Percentiles rank a stretch among this genome's conserved stretches.
Evolutionary conservation across 1,139 yeast genomes (phyloP).

Genomic region (Taphrina deformans): DNA sequence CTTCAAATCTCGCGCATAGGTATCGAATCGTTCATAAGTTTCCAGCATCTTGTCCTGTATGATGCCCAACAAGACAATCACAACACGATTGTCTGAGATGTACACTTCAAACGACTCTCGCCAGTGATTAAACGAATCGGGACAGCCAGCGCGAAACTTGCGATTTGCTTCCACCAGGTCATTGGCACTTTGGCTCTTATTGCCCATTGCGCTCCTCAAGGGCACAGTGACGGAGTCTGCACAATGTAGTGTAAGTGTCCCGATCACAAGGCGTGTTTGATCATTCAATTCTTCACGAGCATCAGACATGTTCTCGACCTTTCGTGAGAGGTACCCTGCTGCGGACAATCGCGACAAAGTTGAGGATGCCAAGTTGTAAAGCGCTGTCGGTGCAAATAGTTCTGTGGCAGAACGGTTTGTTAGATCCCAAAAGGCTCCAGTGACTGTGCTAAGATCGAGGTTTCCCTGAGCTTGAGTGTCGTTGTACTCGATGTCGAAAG

Average conservation of each 20-base stretch:
- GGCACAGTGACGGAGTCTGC: slow-evolving; percentile 28
- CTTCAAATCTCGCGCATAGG: slow-evolving; percentile 1
- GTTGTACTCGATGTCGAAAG: slow-evolving; percentile 76
- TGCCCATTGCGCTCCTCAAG: slow-evolving; percentile 25
- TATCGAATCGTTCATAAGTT: slow-evolving; percentile 28
- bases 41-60: slow-evolving; percentile 27
- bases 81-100: slow-evolving; percentile 8
- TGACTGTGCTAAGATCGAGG: slow-evolving; percentile 74
- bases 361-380: slow-evolving; percentile 21
- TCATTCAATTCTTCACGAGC: slow-evolving; percentile 30
- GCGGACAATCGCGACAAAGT: slow-evolving; percentile 15
- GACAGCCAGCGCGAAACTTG: slow-evolving; percentile 26
- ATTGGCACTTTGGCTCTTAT: slow-evolving; percentile 9
- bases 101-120: slow-evolving; percentile 10
- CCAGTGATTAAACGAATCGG: slow-evolving; percentile 17
- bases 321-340: slow-evolving; percentile 18
- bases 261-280: slow-evolving; percentile 23
- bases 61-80: slow-evolving; percentile 17
- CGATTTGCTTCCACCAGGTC: slow-evolving; percentile 22
- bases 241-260: slow-evolving; percentile 3
- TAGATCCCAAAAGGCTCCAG: slow-evolving; percentile 25
- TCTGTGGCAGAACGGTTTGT: slow-evolving; percentile 16
- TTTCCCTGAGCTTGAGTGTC: slow-evolving; percentile 59
- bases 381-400: slow-evolving; percentile 14
- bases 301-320: slow-evolving; percentile 29